These are phyloP conservation scores for Monosporascus sp. DNA, from an alignment of 2,329 filamentous ascomycete genomes.

Conservation along the genomic window DNA sequence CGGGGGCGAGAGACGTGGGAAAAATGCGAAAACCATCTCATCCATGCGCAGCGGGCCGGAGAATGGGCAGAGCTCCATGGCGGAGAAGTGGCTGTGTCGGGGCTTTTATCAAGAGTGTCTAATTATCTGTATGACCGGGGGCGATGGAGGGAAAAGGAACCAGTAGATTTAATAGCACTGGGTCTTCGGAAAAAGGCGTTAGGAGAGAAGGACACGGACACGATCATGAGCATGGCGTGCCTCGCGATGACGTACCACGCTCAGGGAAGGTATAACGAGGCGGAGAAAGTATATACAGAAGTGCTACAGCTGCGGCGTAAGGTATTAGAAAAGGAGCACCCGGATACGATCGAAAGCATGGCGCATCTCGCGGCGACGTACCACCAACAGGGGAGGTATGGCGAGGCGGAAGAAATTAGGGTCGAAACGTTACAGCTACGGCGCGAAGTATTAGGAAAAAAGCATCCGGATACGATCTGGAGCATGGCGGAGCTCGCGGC, in stretches of 20 bases:
- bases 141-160: constrained; percentile 15
- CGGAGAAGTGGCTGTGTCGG: constrained; percentile 5
- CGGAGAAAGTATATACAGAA: no score
- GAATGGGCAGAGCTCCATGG: constrained; percentile 18
- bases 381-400: background rate
- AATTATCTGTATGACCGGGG: constrained; percentile 17
- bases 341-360: constrained; percentile 16
- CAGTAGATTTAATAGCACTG: background rate
- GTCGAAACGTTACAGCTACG: constrained; percentile 11
- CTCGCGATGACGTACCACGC: constrained; percentile 9
- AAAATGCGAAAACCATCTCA: constrained; percentile 21
- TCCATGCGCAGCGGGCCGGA: constrained; percentile 20
- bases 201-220: background rate
- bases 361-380: constrained; percentile 9
- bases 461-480: constrained; percentile 17
- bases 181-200: background rate
- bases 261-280: constrained; percentile 6
- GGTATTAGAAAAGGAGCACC: constrained; percentile 18
- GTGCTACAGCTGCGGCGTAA: constrained; percentile 8
- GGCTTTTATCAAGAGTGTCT: constrained; percentile 12
- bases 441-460: constrained; percentile 14
- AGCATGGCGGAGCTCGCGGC: constrained; percentile 16
- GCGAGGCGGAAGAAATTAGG: constrained; percentile 5
- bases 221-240: background rate
- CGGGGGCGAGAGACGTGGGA: constrained; percentile 11